Base-by-base conservation (phyloP, 2,329 filamentous ascomycete genomes). In the Penicillium vulpinum region DNA sequence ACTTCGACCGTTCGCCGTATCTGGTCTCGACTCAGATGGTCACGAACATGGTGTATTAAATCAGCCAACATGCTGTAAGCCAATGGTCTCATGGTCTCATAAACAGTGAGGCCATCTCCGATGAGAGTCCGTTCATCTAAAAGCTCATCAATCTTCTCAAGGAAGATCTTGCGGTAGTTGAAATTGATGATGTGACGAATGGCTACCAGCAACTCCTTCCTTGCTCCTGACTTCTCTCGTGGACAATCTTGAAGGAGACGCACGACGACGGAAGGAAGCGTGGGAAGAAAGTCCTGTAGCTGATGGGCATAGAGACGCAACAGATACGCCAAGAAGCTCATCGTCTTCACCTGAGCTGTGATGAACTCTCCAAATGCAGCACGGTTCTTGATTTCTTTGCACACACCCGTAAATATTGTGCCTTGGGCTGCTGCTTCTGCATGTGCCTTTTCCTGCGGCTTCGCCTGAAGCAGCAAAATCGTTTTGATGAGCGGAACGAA, bases 111-210 rank as follows among this genome's bases (percentile, higher is more conserved):
- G 0, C 94, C 94, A 76, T 99, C 94, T 11, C 94, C 95, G 54
- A 97, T 96, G 54, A 99, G 77, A 0, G 92, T 97, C 66, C 91
- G 85, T 78, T 97, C 92, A 64, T 99, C 94, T 44, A 99, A 79
- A 35, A 99, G 82, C 71, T 97, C 92, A 64, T 97, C 92, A 64
- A 99, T 97, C 74, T 96, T 96, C 36, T 87, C 87, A 26, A 97
- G 78, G 70, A 99, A 99, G 52, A 97, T 96, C 70, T 92, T 93
- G 55, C 94, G 83, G 67, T 97, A 97, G 71, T 97, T 97, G 77
- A 97, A 97, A 76, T 97, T 99, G 75, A 99, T 97, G 66, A 99
- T 97, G 70, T 99, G 95, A 22, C 95, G 85, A 57, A 99, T 97
- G 0, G 94, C 95, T 51, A 99, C 94, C 41, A 99, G 79, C 21